Percentiles rank a stretch among this genome's conserved stretches.
Conservation (phyloP, 2,329 filamentous ascomycete genomes). For the Phyllachora maydis region DNA sequence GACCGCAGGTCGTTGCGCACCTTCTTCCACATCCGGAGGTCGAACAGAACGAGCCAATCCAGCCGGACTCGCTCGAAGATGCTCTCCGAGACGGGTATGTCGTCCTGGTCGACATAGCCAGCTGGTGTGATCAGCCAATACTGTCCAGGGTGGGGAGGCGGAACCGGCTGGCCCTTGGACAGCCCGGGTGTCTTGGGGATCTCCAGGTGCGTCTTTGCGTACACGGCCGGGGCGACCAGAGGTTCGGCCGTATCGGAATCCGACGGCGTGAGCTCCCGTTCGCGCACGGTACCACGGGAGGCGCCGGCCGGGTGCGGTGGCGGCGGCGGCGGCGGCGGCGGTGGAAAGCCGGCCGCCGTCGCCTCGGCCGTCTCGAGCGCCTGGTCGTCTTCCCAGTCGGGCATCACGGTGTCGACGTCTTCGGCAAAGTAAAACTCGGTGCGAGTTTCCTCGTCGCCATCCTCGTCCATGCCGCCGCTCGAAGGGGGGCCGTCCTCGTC, state of each 20-base stretch:
- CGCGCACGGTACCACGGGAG: slow-evolving; percentile 21
- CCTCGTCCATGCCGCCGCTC: slow-evolving; percentile 11
- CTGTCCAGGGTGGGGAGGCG: slow-evolving; percentile 41
- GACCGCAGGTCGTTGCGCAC: slow-evolving; percentile 76
- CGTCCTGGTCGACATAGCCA: slow-evolving; percentile 40
- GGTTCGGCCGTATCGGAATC: slow-evolving; percentile 55
- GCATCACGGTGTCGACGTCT: slow-evolving; percentile 20
- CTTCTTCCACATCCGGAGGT: slow-evolving; percentile 92
- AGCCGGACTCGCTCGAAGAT: slow-evolving; percentile 75
- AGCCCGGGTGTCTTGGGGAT: slow-evolving; percentile 65
- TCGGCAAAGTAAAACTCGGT: slow-evolving; percentile 35
- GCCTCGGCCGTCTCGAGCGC: slow-evolving; percentile 64
- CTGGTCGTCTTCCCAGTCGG: slow-evolving; percentile 34
- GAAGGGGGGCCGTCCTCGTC: slow-evolving; percentile 6
- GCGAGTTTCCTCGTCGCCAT: slow-evolving; percentile 30
- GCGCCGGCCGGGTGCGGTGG: slow-evolving; percentile 40
- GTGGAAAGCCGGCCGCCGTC: slow-evolving; percentile 58
- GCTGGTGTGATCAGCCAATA: slow-evolving; percentile 78
- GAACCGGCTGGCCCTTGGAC: slow-evolving; percentile 16
- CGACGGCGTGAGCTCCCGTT: slow-evolving; percentile 45
- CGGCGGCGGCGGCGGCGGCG: too few species aligned
- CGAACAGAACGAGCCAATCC: slow-evolving; percentile 88
- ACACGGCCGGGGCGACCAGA: slow-evolving; percentile 38
- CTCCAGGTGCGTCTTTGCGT: slow-evolving; percentile 42
- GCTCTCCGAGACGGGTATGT: slow-evolving; percentile 58